Evolutionary conservation across 805 yeast species (phyloP), one percentile per base, ranked within the genome.

Genomic region (Kazachstania kunashirensis): DNA sequence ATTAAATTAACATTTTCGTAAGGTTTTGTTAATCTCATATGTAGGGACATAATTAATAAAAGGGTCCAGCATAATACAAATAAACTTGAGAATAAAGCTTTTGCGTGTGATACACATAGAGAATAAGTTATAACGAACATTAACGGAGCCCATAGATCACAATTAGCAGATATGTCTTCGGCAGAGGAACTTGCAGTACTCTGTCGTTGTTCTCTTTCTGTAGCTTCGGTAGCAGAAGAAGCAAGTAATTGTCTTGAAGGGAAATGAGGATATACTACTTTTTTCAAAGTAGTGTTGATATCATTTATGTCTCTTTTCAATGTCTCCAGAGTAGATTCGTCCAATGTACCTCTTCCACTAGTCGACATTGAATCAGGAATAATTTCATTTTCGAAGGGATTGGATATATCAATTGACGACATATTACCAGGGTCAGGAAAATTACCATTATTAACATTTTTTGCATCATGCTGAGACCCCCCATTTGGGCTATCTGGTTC

Each of bases 141-240:
- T 11, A 59, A 36, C 1, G 64, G 64, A 1, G 64, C 64, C 64
- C 64, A 59, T 7, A 59, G 45, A 38, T 59, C 64, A 27, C 55
- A 48, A 39, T 46, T 45, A 4, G 42, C 39, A 3, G 47, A 33
- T 14, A 43, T 40, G n/a, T 39, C 37, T 19, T 36, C 42, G 21
- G 38, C 39, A 6, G 30, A 27, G 10, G 28, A 9, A 15, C 24
- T 6, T 24, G 11, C 9, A 13, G 13, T 10, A 10, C 17, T 15
- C 20, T 6, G 17, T 28, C 15, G 12, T 15, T 17, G 19, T n/a
- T 11, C 12, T 11, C 17, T 13, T 5, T 29, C 33, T 12, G 26
- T 19, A n/a, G 33, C 32, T 23, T 36, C 40, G n/a, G 15, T 21
- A 11, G 30, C 29, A 5, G 36, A 17, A 7, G 38, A 15, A 13